Conservation (phyloP, 352 stramenopile genomes). For the Phytophthora kernoviae region DNA sequence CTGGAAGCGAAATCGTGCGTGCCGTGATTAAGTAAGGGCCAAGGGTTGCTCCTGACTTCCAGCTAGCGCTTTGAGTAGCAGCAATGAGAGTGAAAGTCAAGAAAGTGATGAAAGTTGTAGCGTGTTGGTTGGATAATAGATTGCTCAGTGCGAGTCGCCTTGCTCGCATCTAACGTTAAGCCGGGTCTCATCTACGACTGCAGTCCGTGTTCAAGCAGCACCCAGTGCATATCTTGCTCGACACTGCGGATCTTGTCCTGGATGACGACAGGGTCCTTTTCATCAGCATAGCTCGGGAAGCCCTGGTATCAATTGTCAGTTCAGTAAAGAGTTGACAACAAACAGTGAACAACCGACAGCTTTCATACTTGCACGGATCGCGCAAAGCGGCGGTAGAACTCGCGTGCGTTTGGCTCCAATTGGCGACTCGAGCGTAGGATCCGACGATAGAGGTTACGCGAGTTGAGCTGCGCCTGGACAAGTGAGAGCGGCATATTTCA, state of each 20-base stretch:
- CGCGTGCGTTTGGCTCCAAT: conserved; percentile 41
- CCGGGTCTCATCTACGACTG: conserved; percentile 9
- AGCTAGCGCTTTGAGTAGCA: no score
- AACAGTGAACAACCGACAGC: no score
- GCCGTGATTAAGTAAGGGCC: no score
- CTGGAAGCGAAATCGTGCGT: no score
- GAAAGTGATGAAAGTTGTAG: no score
- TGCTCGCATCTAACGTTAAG: no score
- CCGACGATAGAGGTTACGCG: conserved; percentile 45
- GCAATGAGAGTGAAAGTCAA: no score
- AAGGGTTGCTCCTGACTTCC: no score
- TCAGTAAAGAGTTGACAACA: background rate
- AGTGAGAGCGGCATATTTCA: conserved; percentile 14
- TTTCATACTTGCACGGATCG: conserved; percentile 30
- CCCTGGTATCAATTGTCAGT: conserved; percentile 25
- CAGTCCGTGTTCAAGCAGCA: conserved; percentile 42
- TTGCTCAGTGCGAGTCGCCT: no score
- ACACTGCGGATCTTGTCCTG: conserved; percentile 37
- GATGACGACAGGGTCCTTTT: conserved; percentile 40
- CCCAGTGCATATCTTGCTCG: conserved; percentile 55
- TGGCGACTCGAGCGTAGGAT: conserved; percentile 49
- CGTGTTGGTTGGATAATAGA: no score
- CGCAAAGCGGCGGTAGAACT: conserved; percentile 54
- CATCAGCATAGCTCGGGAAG: conserved; percentile 39
- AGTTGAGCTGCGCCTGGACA: conserved; percentile 20